phyloP scores from a whole-genome alignment of 495 filamentous ascomycete genomes.

The Oidiodendron maius region DNA sequence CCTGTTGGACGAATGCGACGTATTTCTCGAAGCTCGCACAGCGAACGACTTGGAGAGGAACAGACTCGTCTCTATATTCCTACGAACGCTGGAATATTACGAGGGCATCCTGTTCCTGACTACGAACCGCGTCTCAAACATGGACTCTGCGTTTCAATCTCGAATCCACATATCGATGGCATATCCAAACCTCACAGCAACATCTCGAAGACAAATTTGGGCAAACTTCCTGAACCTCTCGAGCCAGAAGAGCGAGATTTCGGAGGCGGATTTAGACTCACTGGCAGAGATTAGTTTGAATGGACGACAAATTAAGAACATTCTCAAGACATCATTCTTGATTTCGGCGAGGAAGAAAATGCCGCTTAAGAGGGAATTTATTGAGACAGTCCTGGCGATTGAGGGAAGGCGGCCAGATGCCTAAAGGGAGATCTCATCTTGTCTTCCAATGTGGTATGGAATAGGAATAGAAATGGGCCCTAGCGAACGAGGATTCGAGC shows the following conservation, averaged over 20 bases:
- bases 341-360: slow-evolving; percentile 1
- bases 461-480: no score
- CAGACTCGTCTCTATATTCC: slow-evolving; percentile 70
- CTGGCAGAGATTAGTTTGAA: slow-evolving; percentile 70
- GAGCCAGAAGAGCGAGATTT: slow-evolving; percentile 48
- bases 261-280: slow-evolving; percentile 56
- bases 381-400: slow-evolving; percentile 10
- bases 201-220: slow-evolving; percentile 75
- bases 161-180: slow-evolving; percentile 61
- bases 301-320: slow-evolving; percentile 63
- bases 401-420: slow-evolving; percentile 10
- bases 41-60: slow-evolving; percentile 66
- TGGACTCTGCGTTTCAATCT: slow-evolving; percentile 55
- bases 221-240: slow-evolving; percentile 60
- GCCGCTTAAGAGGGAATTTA: slow-evolving; percentile 5
- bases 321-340: slow-evolving; percentile 35
- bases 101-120: no score
- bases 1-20: slow-evolving; percentile 70
- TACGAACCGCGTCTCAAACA: slow-evolving; percentile 63
- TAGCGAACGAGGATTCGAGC: no score
- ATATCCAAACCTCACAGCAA: slow-evolving; percentile 66
- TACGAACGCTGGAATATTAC: slow-evolving; percentile 55
- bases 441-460: no score
- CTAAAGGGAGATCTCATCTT: no score
- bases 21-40: slow-evolving; percentile 67